Conservation (phyloP, 441 rosid genomes). For the Metrosideros polymorpha region DNA sequence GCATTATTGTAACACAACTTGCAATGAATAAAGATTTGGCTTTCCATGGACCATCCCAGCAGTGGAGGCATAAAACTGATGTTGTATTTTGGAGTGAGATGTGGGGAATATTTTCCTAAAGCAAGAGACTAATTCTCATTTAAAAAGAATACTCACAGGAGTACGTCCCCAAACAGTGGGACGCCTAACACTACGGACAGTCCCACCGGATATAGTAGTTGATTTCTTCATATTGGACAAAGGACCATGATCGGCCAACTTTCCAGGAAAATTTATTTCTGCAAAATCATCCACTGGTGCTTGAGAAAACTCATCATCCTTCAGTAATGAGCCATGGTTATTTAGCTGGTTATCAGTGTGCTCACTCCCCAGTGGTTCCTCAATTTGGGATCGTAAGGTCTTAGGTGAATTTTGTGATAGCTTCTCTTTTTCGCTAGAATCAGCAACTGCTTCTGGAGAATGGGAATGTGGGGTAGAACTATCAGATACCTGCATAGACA, state of each 20-base stretch:
- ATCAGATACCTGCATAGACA: constrained; percentile 42
- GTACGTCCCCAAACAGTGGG: constrained; percentile 52
- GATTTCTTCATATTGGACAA: constrained; percentile 23
- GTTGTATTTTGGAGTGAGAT: neutral
- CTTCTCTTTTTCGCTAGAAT: constrained; percentile 17
- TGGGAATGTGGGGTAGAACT: constrained; percentile 22
- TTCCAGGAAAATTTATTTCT: constrained; percentile 15
- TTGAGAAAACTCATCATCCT: constrained; percentile 20
- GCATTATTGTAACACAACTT: neutral
- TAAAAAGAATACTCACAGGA: constrained; percentile 43
- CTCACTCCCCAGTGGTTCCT: constrained; percentile 16
- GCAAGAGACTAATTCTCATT: neutral
- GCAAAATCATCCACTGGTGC: constrained; percentile 8
- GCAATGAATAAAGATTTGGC: neutral
- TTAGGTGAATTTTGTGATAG: constrained; percentile 21
- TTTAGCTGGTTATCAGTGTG: constrained; percentile 16
- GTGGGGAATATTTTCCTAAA: neutral
- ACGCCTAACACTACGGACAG: constrained; percentile 15
- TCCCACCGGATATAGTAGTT: constrained; percentile 27
- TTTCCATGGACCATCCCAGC: neutral
- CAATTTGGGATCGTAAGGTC: constrained; percentile 19
- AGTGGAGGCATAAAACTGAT: neutral
- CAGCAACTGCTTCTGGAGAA: constrained; percentile 24
- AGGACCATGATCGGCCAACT: constrained; percentile 13
- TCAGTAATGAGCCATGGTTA: constrained; percentile 7